Base-by-base conservation (phyloP, 1,284 basidiomycete species). In the Trichosporon inkin region DNA sequence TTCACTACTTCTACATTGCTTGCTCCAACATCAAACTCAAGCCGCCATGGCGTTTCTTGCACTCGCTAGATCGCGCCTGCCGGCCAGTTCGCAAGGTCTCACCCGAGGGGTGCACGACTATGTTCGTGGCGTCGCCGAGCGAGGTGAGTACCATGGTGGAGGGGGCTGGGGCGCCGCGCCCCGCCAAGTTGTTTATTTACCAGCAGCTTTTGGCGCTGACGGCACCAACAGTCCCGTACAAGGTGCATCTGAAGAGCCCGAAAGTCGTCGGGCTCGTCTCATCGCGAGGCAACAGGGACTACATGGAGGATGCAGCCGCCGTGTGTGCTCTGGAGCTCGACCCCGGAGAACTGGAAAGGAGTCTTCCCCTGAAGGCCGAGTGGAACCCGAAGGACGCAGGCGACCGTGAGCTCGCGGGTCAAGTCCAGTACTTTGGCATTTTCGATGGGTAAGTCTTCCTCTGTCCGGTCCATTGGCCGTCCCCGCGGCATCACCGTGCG, bases 271-370 rank as follows among this genome's bases (percentile, higher is more conserved):
- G 90, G 13, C 81, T 87, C 40, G 84, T 84, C n/a, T 84, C 83
- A 55, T 88, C 88, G 47, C 83, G 90, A 55, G 90, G 90, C 32
- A 85, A 85, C 65, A 81, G 89, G 78, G 82, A 81, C 22, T 77
- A 92, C 65, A 91, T 93, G 74, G 92, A 94, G 78, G 92, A 95
- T 74, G 88, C 88, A 63, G 85, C 88, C 67, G 81, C 86, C 8
- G 88, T 88, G 67, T 84, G 86, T 13, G 84, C 89, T 0, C 80
- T 95, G 28, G 84, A 86, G 17, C 73, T 94, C 19, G 82, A 88
- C 61, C 85, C 87, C 11, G 82, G 84, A 57, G 90, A 92, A 71
- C 81, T 95, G 7, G 81, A 81, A 55, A 67, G 82, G 32, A 86
- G 83, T 64, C 79, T 88, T 52, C 85, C 86, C 69, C 85, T 84